Evolutionary conservation across 2,329 filamentous ascomycete species (phyloP).

Genomic region (Pestalotiopsis sp.): DNA sequence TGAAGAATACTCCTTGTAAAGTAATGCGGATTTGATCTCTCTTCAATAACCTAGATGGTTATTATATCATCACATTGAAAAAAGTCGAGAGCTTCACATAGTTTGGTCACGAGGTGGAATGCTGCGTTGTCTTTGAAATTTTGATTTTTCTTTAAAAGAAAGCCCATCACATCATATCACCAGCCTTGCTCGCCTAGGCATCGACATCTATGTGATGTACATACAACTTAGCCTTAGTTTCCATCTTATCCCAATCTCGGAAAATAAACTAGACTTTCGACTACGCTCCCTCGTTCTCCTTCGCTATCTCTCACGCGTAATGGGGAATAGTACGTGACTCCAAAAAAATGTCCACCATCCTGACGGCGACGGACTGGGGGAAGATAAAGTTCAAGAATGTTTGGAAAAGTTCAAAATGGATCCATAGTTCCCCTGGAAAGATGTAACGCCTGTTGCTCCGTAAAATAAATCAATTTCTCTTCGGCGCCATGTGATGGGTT

Average conservation of each 20-base stretch:
- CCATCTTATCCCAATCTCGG: background rate
- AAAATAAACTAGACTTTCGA: background rate
- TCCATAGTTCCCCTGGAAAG: background rate
- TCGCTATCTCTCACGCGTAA: conserved; percentile 2
- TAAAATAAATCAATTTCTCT: background rate
- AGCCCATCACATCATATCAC: background rate
- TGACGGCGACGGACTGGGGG: background rate
- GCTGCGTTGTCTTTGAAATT: background rate
- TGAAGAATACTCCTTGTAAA: no score
- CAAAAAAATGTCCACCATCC: background rate
- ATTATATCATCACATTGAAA: no score
- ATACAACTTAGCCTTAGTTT: background rate
- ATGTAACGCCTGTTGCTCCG: background rate
- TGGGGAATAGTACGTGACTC: conserved; percentile 12
- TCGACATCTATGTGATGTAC: background rate
- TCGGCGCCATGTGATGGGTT: background rate
- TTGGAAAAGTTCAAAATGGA: background rate
- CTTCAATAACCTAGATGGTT: background rate
- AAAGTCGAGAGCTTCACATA: background rate
- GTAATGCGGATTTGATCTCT: no score
- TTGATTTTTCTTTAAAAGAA: background rate
- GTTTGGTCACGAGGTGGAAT: background rate
- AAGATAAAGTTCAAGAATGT: conserved; percentile 4
- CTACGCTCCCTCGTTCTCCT: background rate
- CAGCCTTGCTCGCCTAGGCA: background rate